Percentiles rank a stretch among this genome's conserved stretches.
phyloP scores from a whole-genome alignment of 2,329 filamentous ascomycete genomes.

The Paramyrothecium roridum region DNA sequence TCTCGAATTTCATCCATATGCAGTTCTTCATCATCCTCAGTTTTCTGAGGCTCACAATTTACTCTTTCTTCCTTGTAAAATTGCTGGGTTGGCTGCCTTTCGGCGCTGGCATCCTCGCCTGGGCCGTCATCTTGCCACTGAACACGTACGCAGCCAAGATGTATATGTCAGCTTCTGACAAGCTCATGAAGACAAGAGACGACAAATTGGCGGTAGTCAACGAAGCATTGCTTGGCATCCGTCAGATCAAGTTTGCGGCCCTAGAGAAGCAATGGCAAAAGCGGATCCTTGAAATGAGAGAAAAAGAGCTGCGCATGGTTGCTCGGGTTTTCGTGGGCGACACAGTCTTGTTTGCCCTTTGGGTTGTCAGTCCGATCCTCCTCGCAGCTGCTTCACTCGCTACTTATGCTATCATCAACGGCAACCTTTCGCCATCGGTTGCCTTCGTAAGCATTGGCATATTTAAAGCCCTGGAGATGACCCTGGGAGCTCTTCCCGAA shows the following conservation, averaged over 20 bases:
- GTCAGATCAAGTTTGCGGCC: slow-evolving; percentile 82
- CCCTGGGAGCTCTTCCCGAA: slow-evolving; percentile 69
- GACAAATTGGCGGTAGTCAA: slow-evolving; percentile 73
- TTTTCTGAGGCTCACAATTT: slow-evolving; percentile 61
- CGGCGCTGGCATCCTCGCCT: slow-evolving; percentile 61
- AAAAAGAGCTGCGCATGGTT: slow-evolving; percentile 63
- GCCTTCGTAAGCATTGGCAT: slow-evolving; percentile 77
- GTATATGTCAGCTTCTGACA: slow-evolving; percentile 63
- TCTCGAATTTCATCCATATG: slow-evolving; percentile 66
- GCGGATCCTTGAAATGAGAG: slow-evolving; percentile 60
- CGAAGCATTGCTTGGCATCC: slow-evolving; percentile 74
- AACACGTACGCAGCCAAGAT: slow-evolving; percentile 65
- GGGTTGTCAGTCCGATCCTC: slow-evolving; percentile 71
- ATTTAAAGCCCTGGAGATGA: slow-evolving; percentile 70
- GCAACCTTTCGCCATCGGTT: slow-evolving; percentile 64
- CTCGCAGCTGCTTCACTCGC: slow-evolving; percentile 69
- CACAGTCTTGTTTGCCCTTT: slow-evolving; percentile 60
- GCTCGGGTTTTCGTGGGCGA: slow-evolving; percentile 67
- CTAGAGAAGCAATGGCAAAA: slow-evolving; percentile 72
- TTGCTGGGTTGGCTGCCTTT: slow-evolving; percentile 72
- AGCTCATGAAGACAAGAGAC: slow-evolving; percentile 73
- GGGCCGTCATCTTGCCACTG: slow-evolving; percentile 62
- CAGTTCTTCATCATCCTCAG: slow-evolving; percentile 64
- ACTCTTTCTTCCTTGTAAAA: slow-evolving; percentile 62
- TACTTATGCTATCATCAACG: slow-evolving; percentile 63